Conservation (phyloP, 805 yeast species). For the Saccharomycopsis sp. region DNA sequence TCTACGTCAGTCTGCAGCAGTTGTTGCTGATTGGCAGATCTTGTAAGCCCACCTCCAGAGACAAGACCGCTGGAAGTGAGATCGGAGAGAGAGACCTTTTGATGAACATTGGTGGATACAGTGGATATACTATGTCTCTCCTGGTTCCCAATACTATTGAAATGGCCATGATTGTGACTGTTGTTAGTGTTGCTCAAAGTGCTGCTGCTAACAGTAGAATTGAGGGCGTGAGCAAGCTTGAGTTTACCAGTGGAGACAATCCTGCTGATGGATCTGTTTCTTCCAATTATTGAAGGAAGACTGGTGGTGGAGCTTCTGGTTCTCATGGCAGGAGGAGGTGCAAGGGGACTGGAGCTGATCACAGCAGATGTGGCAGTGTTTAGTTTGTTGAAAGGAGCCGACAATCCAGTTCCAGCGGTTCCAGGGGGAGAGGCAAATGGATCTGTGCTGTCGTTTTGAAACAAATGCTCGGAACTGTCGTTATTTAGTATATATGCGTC, state of each 20-base stretch:
- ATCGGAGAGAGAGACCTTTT: conserved; percentile 3
- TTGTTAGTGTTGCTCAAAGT: not conserved
- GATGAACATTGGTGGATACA: not conserved
- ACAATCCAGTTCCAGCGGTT: conserved; percentile 3
- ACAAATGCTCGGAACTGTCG: not conserved
- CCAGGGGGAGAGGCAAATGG: conserved; percentile 7
- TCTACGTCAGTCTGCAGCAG: not conserved
- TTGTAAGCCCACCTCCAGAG: not conserved
- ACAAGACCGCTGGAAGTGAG: not conserved
- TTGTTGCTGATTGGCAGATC: not conserved
- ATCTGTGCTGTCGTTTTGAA: not conserved
- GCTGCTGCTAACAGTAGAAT: not conserved
- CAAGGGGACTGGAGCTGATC: conserved; percentile 14
- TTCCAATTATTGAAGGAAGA: conserved; percentile 16
- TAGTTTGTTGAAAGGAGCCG: not conserved
- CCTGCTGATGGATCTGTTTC: conserved; percentile 11
- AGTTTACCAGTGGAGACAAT: not conserved
- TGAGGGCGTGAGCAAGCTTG: not conserved
- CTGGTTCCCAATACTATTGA: not conserved
- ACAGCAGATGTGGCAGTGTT: conserved; percentile 11
- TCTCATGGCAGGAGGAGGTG: conserved; percentile 19
- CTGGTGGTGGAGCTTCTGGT: conserved; percentile 20
- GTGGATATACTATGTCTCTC: not conserved
- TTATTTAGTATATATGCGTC: not conserved
- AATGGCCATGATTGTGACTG: not conserved